Evolutionary conservation across 1,284 basidiomycete genomes (phyloP).

Genomic region (Rhodotorula sp.): DNA sequence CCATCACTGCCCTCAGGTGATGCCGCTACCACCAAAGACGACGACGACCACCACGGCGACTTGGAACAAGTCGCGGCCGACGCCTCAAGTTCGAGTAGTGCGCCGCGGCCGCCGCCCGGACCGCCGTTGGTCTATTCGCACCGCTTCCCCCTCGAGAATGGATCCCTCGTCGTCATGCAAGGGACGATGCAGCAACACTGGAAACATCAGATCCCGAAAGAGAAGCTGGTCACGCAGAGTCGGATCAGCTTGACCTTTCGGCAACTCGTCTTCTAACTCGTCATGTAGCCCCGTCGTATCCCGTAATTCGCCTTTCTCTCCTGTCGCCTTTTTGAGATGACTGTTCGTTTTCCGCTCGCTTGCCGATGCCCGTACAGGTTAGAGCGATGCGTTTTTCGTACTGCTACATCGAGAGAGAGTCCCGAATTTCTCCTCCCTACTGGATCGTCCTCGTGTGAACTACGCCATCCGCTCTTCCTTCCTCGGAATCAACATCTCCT

Average conservation of each 20-base stretch:
- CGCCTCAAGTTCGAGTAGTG: not conserved
- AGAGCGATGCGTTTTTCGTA: too few relatives aligned
- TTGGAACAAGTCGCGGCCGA: not conserved
- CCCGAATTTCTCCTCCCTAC: too few relatives aligned
- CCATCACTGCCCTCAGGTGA: not conserved
- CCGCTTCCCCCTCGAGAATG: conserved; percentile 49
- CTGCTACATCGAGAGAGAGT: too few relatives aligned
- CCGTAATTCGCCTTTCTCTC: too few relatives aligned
- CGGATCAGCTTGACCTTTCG: conserved; percentile 56
- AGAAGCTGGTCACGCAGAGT: conserved; percentile 48
- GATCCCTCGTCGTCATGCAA: conserved; percentile 59
- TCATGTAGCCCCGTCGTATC: too few relatives aligned
- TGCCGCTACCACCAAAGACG: not conserved
- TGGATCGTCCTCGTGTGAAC: too few relatives aligned
- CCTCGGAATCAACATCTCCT: too few relatives aligned
- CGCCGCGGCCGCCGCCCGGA: conserved; percentile 26
- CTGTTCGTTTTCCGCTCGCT: not conserved
- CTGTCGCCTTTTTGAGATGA: not conserved
- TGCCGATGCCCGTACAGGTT: too few relatives aligned
- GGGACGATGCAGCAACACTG: conserved; percentile 57
- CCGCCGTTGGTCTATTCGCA: not conserved
- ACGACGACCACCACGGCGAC: not conserved
- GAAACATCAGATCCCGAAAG: conserved; percentile 58
- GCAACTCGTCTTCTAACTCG: conserved; percentile 46
- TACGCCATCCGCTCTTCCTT: too few relatives aligned